These are phyloP conservation scores for Lophium mytilinum DNA, from an alignment of 495 filamentous ascomycete species.

Conservation along the genomic window DNA sequence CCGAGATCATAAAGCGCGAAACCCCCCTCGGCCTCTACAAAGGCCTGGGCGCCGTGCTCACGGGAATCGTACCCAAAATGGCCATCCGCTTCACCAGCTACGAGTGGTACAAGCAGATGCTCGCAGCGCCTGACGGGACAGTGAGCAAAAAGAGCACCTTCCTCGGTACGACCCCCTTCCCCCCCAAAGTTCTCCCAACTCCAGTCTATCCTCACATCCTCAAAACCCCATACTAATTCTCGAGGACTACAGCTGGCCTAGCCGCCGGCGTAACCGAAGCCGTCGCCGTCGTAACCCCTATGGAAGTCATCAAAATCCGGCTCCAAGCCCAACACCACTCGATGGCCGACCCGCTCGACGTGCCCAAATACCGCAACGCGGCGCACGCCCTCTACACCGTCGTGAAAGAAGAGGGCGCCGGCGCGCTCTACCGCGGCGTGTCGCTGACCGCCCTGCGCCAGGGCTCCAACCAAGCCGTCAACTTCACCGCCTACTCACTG, in stretches of 20 bases:
- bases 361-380: constrained; percentile 95
- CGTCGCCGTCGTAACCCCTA: constrained; percentile 89
- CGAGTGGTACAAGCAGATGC: constrained; percentile 81
- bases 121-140: constrained; percentile 58
- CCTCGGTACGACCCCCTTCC: constrained; percentile 45
- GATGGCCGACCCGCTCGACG: constrained; percentile 83
- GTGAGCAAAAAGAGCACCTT: constrained; percentile 75
- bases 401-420: constrained; percentile 78
- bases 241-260: constrained; percentile 58
- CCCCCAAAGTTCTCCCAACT: too few species aligned
- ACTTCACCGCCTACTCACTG: constrained; percentile 97
- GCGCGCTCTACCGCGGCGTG: constrained; percentile 84
- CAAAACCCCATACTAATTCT: background rate
- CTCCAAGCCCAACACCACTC: constrained; percentile 95
- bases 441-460: constrained; percentile 88
- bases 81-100: constrained; percentile 98
- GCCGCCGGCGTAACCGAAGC: constrained; percentile 92
- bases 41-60: constrained; percentile 89
- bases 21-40: constrained; percentile 93
- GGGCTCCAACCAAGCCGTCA: constrained; percentile 92
- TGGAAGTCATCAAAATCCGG: constrained; percentile 98
- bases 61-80: constrained; percentile 99
- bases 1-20: constrained; percentile 80
- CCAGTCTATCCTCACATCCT: background rate
- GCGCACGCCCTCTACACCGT: constrained; percentile 93